Conservation (phyloP, 768 basidiomycete species). For the Candolleomyces efflorescens region DNA sequence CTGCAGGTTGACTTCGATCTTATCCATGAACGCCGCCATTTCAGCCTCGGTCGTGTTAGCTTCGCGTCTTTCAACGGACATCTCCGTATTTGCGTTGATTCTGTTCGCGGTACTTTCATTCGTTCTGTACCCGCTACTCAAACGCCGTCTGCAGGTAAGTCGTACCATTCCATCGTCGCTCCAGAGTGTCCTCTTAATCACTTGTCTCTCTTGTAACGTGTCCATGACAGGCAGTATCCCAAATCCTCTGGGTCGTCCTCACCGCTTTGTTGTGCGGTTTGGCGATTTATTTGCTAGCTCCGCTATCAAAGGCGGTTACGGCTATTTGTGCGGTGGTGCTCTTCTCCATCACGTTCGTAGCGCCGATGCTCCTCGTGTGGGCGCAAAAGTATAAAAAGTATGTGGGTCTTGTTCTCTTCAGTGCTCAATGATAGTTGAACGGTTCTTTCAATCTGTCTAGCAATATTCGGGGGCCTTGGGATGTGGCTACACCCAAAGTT, state of each 20-base stretch:
- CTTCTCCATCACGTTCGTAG: constrained; percentile 61
- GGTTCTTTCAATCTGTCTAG: constrained; percentile 37
- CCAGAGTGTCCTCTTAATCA: neutral
- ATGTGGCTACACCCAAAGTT: constrained; percentile 75
- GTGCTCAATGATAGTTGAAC: constrained; percentile 6
- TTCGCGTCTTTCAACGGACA: constrained; percentile 78
- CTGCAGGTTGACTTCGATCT: constrained; percentile 69
- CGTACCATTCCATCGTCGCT: constrained; percentile 12
- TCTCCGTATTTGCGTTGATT: constrained; percentile 86
- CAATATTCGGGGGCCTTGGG: constrained; percentile 89
- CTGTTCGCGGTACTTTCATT: constrained; percentile 81
- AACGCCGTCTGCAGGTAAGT: constrained; percentile 65
- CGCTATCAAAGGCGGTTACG: constrained; percentile 52
- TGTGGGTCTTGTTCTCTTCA: constrained; percentile 24
- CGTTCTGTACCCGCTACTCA: constrained; percentile 78
- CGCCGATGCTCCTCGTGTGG: constrained; percentile 75
- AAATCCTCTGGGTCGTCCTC: constrained; percentile 41
- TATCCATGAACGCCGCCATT: constrained; percentile 89
- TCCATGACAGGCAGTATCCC: constrained; percentile 40
- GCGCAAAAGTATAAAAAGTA: constrained; percentile 87
- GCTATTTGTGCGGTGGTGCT: constrained; percentile 48
- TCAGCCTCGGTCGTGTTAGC: constrained; percentile 92
- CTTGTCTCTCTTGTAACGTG: neutral
- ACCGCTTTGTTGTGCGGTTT: constrained; percentile 49
- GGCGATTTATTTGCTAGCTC: constrained; percentile 48